phyloP scores from a whole-genome alignment of 768 basidiomycete species.

The Kwoniella sp. region DNA sequence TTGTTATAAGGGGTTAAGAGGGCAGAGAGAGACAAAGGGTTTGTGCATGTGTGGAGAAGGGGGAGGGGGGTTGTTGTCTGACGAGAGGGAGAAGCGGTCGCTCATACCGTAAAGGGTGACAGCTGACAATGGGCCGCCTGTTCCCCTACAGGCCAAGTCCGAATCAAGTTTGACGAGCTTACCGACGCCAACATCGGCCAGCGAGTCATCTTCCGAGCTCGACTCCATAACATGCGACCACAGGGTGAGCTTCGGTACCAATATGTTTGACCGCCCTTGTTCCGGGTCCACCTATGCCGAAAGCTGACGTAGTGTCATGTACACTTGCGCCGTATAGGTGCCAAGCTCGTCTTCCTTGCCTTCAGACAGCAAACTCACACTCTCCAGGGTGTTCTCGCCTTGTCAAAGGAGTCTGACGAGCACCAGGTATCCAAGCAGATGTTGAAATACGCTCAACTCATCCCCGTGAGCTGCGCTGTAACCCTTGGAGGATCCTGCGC shows the following conservation, averaged over 20 bases:
- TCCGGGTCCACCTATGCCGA: no score
- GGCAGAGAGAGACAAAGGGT: not conserved
- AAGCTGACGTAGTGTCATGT: not conserved
- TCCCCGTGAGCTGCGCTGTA: constrained; percentile 60
- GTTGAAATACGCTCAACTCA: constrained; percentile 83
- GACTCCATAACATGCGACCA: constrained; percentile 86
- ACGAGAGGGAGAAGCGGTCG: no score
- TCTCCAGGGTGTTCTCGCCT: constrained; percentile 78
- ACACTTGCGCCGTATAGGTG: constrained; percentile 58
- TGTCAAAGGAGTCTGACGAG: constrained; percentile 63
- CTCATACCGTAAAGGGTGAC: not conserved
- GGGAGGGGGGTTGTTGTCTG: no score
- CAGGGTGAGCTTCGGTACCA: constrained; percentile 61
- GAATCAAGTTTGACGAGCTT: constrained; percentile 69
- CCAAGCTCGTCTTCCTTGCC: constrained; percentile 92
- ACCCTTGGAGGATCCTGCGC: not conserved
- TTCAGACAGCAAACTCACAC: constrained; percentile 84
- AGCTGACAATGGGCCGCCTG: not conserved
- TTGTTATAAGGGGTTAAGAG: no score
- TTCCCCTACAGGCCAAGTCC: constrained; percentile 58
- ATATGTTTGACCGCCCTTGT: not conserved
- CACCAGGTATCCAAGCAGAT: constrained; percentile 84
- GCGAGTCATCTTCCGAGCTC: constrained; percentile 79
- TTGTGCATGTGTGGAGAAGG: not conserved
- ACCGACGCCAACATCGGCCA: constrained; percentile 67